These are phyloP conservation scores for Takashimella koratensis DNA, from an alignment of 1,284 basidiomycete species.

Conservation along the genomic window DNA sequence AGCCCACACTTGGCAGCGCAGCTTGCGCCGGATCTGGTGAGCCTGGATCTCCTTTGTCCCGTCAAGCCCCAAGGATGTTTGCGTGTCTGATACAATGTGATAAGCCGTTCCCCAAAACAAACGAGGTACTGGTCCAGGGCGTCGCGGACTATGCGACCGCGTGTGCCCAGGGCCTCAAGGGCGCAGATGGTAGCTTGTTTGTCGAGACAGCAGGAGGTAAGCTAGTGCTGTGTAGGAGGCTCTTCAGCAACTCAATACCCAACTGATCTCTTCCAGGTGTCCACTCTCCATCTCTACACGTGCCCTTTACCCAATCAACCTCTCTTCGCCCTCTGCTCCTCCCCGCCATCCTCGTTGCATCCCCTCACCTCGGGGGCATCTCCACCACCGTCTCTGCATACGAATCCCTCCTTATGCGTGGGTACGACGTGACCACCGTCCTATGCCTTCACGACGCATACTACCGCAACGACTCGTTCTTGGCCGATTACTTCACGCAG, in stretches of 20 bases:
- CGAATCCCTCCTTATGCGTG: slow-evolving; percentile 83
- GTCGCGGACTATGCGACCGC: slow-evolving; percentile 61
- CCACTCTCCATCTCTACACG: slow-evolving; percentile 78
- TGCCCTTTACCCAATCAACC: slow-evolving; percentile 81
- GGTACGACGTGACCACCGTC: slow-evolving; percentile 84
- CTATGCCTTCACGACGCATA: slow-evolving; percentile 82
- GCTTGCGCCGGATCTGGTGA: slow-evolving; percentile 54
- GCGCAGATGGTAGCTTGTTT: slow-evolving; percentile 61
- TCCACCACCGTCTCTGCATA: slow-evolving; percentile 91
- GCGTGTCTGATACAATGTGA: too few relatives aligned
- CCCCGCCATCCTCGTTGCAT: slow-evolving; percentile 82
- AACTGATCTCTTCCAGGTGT: slow-evolving; percentile 64
- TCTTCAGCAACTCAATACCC: background rate
- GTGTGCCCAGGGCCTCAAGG: slow-evolving; percentile 49
- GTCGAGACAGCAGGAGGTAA: slow-evolving; percentile 93
- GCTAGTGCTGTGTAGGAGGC: too few relatives aligned
- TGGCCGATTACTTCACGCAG: slow-evolving; percentile 72
- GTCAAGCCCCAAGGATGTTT: too few relatives aligned
- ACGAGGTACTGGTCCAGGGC: slow-evolving; percentile 66
- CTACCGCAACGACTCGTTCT: slow-evolving; percentile 81
- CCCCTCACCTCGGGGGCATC: slow-evolving; percentile 87
- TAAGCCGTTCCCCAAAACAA: slow-evolving; percentile 43
- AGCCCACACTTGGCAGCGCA: slow-evolving; percentile 86
- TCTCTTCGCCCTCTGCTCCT: slow-evolving; percentile 78
- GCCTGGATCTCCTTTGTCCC: too few relatives aligned